phyloP scores from a whole-genome alignment of 1,139 yeast genomes.

The Wickerhamomyces sp. region DNA sequence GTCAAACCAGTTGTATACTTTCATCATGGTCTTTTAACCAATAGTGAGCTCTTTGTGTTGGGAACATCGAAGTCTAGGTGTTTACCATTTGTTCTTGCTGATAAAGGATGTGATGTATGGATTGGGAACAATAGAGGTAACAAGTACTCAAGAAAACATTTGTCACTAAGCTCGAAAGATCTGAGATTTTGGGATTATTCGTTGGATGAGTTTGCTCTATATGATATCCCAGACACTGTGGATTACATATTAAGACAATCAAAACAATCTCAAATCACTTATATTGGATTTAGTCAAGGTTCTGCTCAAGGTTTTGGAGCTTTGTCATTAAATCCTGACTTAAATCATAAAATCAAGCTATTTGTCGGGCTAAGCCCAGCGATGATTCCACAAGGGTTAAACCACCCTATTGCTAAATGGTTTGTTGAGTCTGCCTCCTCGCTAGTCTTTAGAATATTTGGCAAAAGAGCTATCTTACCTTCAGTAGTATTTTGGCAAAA shows the following conservation, averaged over 20 bases:
- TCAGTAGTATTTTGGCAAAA: conserved; percentile 72
- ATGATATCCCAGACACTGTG: conserved; percentile 75
- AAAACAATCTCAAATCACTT: conserved; percentile 41
- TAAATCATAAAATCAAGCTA: conserved; percentile 59
- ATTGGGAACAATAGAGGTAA: conserved; percentile 87
- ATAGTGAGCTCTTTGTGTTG: conserved; percentile 75
- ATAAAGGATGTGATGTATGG: conserved; percentile 85
- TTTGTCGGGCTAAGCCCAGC: conserved; percentile 84
- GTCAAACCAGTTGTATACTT: conserved; percentile 58
- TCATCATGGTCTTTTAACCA: conserved; percentile 86
- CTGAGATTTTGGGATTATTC: conserved; percentile 77
- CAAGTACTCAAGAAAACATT: conserved; percentile 64
- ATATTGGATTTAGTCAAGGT: conserved; percentile 84
- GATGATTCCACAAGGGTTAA: conserved; percentile 78
- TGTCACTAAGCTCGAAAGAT: conserved; percentile 35
- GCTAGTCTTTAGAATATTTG: conserved; percentile 60
- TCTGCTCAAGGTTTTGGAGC: conserved; percentile 83
- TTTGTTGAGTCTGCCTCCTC: conserved; percentile 68
- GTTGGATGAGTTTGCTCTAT: conserved; percentile 79
- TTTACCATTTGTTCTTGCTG: conserved; percentile 65
- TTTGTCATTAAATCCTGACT: conserved; percentile 55
- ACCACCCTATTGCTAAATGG: conserved; percentile 63
- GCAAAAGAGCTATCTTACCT: conserved; percentile 61
- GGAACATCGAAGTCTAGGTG: conserved; percentile 45
- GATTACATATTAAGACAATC: conserved; percentile 55